Conservation (phyloP, 768 basidiomycete genomes). For the Panaeolus papilionaceus region DNA sequence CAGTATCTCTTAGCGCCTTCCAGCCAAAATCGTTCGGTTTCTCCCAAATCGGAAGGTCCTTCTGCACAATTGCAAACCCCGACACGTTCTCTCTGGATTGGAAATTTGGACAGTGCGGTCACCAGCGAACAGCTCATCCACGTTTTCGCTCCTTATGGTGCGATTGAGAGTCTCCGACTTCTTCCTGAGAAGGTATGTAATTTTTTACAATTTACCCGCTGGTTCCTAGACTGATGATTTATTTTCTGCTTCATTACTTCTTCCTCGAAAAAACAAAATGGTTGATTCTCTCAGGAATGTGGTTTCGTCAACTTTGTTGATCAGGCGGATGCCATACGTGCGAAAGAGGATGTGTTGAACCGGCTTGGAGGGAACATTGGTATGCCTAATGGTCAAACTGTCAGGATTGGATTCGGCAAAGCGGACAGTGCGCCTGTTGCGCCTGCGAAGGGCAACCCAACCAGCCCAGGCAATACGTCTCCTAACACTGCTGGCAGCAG, state of each 20-base stretch:
- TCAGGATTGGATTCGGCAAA: conserved; percentile 98
- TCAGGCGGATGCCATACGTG: conserved; percentile 93
- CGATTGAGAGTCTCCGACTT: conserved; percentile 93
- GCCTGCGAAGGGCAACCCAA: conserved; percentile 77
- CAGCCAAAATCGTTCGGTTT: conserved; percentile 76
- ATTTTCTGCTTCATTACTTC: conserved; percentile 18
- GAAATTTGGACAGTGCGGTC: conserved; percentile 94
- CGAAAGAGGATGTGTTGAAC: conserved; percentile 97
- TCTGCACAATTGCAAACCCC: conserved; percentile 88
- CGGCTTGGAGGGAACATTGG: conserved; percentile 93
- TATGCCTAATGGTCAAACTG: conserved; percentile 94
- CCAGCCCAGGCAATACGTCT: conserved; percentile 69
- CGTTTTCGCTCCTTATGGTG: conserved; percentile 96
- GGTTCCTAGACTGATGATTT: not conserved
- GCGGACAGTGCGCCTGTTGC: conserved; percentile 95
- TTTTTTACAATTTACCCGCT: conserved; percentile 12
- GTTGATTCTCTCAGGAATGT: conserved; percentile 71
- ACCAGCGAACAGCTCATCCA: conserved; percentile 94
- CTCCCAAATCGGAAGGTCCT: conserved; percentile 79
- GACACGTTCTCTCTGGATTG: conserved; percentile 97
- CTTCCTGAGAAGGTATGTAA: conserved; percentile 90
- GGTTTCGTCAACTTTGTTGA: conserved; percentile 99
- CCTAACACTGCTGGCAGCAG: conserved; percentile 59
- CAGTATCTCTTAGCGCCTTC: conserved; percentile 76
- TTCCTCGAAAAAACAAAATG: conserved; percentile 2